Base-by-base conservation (phyloP, 805 yeast genomes). In the baker's yeast (Saccharomyces cerevisiae) region DNA sequence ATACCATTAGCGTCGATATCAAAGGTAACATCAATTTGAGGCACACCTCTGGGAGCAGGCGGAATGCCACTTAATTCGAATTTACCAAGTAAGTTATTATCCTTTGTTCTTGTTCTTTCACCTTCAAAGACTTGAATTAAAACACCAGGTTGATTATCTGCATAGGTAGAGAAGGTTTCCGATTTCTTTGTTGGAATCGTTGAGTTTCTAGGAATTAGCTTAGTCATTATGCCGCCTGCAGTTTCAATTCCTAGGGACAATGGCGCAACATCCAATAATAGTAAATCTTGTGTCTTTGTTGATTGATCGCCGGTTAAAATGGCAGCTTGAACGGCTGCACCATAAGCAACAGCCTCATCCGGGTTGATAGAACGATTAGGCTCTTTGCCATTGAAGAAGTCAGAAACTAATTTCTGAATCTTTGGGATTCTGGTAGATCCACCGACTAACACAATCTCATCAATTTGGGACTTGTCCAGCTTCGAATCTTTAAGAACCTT, bases 211-310 rank as follows among this genome's bases (percentile, higher is more conserved):
- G 96, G 95, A 68, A 89, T 90, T 78, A 90, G 83, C 79, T 88
- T 88, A 75, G 97, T 90, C 96, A 90, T 89, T 78, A 90, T 90
- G 83, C 97, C 97, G 80, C 97, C 97, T 68, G 96, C 96, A 65
- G 96, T 90, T 80, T 90, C 97, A 76, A 90, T 90, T 83, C 97
- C 97, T 67, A 89, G 75, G 54, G 97, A 89, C 72, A 90, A 82
- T 74, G 97, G 97, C 68, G 97, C 92, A 73, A 90, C 97, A 81
- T 90, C 97, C 72, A 91, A 83, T 69, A 90, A 81, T 72, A 91
- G 79, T 74, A 90, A 79, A 74, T 90, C 97, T 79, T 90, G 96
- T 58, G 96, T 90, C 85, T 89, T 88, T 60, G 96, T 84, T 46
- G 96, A 89, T 65, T 91, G 84, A 77, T 90, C 96, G 77, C 97